Conservation (phyloP, 23 red algal species). For the Gracilaria domingensis region DNA sequence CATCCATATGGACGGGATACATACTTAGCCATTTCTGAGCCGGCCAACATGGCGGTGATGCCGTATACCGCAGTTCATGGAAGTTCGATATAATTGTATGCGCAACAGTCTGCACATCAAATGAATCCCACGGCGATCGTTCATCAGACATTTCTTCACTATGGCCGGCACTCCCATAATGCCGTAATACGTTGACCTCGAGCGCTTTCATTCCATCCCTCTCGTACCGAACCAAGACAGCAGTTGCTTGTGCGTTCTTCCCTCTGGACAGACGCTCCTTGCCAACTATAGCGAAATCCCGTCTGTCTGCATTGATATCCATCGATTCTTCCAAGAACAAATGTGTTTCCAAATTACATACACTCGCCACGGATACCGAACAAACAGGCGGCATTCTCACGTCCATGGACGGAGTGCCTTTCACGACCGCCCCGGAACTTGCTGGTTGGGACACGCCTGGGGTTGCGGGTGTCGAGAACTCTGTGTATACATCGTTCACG, state of each 20-base stretch:
- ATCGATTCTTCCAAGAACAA: constrained; percentile 39
- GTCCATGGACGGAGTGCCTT: constrained; percentile 42
- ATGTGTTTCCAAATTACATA: constrained; percentile 45
- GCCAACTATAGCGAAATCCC: constrained; percentile 55
- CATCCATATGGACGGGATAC: constrained; percentile 67
- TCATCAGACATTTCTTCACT: constrained; percentile 59
- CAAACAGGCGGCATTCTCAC: constrained; percentile 39
- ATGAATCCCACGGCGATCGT: constrained; percentile 55
- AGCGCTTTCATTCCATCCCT: constrained; percentile 34
- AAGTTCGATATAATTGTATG: constrained; percentile 57
- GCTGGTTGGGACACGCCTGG: constrained; percentile 36
- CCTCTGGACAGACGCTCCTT: constrained; percentile 17
- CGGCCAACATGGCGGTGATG: constrained; percentile 55
- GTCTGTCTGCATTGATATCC: constrained; percentile 30
- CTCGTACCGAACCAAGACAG: constrained; percentile 49
- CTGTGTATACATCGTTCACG: constrained; percentile 53
- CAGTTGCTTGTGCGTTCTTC: constrained; percentile 37
- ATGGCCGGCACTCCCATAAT: constrained; percentile 43
- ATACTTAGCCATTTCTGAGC: constrained; percentile 39
- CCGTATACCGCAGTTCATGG: constrained; percentile 53
- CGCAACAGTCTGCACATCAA: constrained; percentile 48
- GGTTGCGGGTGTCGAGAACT: constrained; percentile 62
- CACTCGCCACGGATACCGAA: constrained; percentile 54
- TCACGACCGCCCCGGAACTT: background rate
- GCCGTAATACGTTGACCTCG: constrained; percentile 59